These are phyloP conservation scores for Salix caprea DNA, from an alignment of 345 rosid genomes.

Conservation along the genomic window DNA sequence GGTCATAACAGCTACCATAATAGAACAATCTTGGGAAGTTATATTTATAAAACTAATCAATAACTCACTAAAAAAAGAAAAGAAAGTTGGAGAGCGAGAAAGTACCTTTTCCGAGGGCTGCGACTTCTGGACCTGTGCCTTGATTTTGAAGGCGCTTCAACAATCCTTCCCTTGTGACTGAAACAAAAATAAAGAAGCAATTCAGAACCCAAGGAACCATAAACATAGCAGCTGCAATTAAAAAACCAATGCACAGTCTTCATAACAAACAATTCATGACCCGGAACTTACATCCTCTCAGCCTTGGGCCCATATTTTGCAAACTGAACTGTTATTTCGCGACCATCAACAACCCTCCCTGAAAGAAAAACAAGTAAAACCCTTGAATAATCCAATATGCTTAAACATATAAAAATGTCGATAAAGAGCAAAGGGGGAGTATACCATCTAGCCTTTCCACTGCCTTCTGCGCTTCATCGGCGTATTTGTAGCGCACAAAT, in stretches of 20 bases:
- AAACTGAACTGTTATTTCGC: slow-evolving; percentile 92
- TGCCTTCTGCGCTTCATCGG: slow-evolving; percentile 70
- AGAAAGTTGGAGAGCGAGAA: background rate
- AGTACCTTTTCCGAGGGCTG: slow-evolving; percentile 48
- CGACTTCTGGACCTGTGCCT: slow-evolving; percentile 41
- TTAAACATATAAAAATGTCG: background rate
- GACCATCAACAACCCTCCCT: slow-evolving; percentile 93
- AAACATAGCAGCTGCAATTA: background rate
- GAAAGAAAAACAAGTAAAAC: slow-evolving; percentile 10
- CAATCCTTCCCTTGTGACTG: slow-evolving; percentile 51
- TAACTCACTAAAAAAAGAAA: background rate
- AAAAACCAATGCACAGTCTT: background rate
- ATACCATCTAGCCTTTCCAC: slow-evolving; percentile 65
- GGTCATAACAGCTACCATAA: no score
- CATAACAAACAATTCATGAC: no score
- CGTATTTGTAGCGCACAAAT: slow-evolving; percentile 60
- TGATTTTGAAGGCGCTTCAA: slow-evolving; percentile 42
- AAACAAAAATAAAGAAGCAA: background rate
- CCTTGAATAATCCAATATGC: background rate
- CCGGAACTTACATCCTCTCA: slow-evolving; percentile 68
- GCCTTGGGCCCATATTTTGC: slow-evolving; percentile 98
- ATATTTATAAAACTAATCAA: no score
- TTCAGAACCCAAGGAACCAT: background rate
- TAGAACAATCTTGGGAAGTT: no score
- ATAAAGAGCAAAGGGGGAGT: background rate